Base-by-base conservation (phyloP, 2,329 filamentous ascomycete genomes). In the Hypomyces perniciosus region DNA sequence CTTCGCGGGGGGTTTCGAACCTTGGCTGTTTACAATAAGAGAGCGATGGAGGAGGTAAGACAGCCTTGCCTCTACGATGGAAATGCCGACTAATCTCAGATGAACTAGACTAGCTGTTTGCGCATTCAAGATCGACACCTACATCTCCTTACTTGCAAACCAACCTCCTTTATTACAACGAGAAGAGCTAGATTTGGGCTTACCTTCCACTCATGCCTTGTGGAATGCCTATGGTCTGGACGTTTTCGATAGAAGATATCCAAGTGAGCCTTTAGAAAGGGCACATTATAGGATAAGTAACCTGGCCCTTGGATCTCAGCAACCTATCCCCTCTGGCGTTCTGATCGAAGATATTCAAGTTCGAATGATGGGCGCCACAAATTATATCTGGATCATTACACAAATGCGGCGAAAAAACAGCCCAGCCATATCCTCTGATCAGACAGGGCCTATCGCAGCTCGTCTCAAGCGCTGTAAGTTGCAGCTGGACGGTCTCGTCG, bases 121-220 rank as follows among this genome's bases (percentile, higher is more conserved):
- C 28, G 54, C 70, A 1, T 68, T 69, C 50, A 72, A 72, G 47
- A 57, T 74, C 28, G 72, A 74, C 51, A 46, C 60, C 0, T 72
- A 69, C 30, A 44, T 73, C 6, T 68, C 67, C 30, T 56, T 65
- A 6, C 57, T 61, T 31, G 64, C 47, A 50, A 59, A 58, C 48
- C 62, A 72, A 42, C 60, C 69, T 1, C 60, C 65, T 0, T 46
- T 62, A 0, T 50, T 73, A 0, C 60, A 62, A 5, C 51, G 63
- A 1, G 68, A 72, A 51, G 72, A 74, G 48, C 54, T 74, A 0
- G 64, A 70, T 10, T 56, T 69, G 5, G 57, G 62, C 0, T 48
- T 72, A 8, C 61, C 65, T 2, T 61, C 57, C 0, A 68, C 71
- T 0, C 68, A 64, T 33, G 59, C 64, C 1, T 52, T 67, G 4